Evolutionary conservation across 2,329 filamentous ascomycete genomes (phyloP).

Genomic region (Venturia aucupariae): DNA sequence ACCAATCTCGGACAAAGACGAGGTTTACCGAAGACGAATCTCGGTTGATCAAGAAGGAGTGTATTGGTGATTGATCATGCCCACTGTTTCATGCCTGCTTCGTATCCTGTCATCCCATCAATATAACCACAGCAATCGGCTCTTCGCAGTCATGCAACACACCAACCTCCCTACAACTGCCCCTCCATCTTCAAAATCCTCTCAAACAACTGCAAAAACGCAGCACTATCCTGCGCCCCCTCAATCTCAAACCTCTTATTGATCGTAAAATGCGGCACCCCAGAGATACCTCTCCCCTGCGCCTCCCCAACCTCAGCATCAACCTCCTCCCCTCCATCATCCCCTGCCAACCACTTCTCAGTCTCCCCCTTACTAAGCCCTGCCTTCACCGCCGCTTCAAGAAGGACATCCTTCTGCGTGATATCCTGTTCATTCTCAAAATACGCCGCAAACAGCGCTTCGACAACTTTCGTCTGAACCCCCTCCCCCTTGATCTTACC

Average conservation of each 20-base stretch:
- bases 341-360: constrained; percentile 34
- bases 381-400: constrained; percentile 22
- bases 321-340: constrained; percentile 35
- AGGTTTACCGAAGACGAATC: too few species aligned
- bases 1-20: too few species aligned
- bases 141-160: neutral
- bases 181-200: constrained; percentile 42
- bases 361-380: constrained; percentile 35
- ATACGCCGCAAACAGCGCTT: constrained; percentile 33
- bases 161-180: neutral
- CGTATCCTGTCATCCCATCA: too few species aligned
- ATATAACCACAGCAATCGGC: neutral
- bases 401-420: constrained; percentile 31
- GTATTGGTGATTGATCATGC: too few species aligned
- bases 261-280: constrained; percentile 68
- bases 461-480: constrained; percentile 34
- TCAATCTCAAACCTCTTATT: constrained; percentile 58
- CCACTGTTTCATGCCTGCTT: too few species aligned
- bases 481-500: constrained; percentile 45
- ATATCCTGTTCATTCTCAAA: constrained; percentile 42
- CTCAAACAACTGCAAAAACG: constrained; percentile 58
- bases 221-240: constrained; percentile 61
- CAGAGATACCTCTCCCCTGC: constrained; percentile 44
- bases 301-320: constrained; percentile 39
- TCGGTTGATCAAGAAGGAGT: too few species aligned